These are phyloP conservation scores for Coniella lustricola DNA, from an alignment of 2,329 filamentous ascomycete genomes.

Conservation along the genomic window DNA sequence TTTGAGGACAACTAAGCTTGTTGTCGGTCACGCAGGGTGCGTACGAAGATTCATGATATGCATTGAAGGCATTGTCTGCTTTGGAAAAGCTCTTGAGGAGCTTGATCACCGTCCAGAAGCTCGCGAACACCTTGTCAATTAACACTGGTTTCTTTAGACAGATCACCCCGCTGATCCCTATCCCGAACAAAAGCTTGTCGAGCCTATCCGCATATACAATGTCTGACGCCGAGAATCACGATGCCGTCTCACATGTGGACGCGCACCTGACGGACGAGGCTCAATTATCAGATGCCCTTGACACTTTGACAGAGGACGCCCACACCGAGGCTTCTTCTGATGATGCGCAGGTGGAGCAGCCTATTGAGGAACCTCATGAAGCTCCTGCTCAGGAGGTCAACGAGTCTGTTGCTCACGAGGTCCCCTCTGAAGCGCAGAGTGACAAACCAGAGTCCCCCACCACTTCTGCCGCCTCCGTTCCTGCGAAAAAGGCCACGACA, in stretches of 20 bases:
- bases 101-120: background rate
- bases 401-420: conserved; percentile 12
- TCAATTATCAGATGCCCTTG: background rate
- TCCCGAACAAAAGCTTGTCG: background rate
- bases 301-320: conserved; percentile 1
- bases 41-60: background rate
- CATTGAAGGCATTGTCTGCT: background rate
- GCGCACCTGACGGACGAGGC: conserved; percentile 11
- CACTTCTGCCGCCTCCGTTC: background rate
- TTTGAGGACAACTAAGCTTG: conserved; percentile 5
- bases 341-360: background rate
- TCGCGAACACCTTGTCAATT: background rate
- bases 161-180: background rate
- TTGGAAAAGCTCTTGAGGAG: background rate
- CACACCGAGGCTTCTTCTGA: background rate
- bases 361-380: conserved; percentile 12
- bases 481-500: conserved; percentile 12
- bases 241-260: conserved; percentile 24
- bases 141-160: background rate
- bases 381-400: background rate
- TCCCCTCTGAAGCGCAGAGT: background rate
- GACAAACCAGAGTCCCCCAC: conserved; percentile 1
- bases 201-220: conserved; percentile 19
- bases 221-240: conserved; percentile 27
- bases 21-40: background rate